These are phyloP conservation scores for Peniophora sp. DNA, from an alignment of 1,284 basidiomycete genomes.

Conservation along the genomic window DNA sequence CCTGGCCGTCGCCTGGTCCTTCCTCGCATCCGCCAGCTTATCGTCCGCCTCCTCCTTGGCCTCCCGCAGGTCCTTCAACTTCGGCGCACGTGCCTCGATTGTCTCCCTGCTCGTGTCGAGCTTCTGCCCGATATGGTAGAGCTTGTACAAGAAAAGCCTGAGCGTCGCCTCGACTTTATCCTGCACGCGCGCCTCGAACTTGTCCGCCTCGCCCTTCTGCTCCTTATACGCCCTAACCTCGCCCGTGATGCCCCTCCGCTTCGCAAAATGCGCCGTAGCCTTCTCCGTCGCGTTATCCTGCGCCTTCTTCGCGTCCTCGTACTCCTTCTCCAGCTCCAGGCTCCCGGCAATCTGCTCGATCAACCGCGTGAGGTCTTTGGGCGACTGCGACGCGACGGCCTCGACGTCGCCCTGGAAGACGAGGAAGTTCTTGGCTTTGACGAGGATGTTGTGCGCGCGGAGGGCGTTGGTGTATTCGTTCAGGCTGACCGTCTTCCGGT, in stretches of 20 bases:
- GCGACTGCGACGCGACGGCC: slow-evolving; percentile 92
- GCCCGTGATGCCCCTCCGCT: slow-evolving; percentile 85
- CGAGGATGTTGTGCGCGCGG: slow-evolving; percentile 88
- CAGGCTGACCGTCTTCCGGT: slow-evolving; percentile 73
- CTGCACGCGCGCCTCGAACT: slow-evolving; percentile 74
- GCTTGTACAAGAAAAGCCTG: slow-evolving; percentile 79
- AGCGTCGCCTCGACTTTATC: slow-evolving; percentile 82
- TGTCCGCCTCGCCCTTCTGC: slow-evolving; percentile 89
- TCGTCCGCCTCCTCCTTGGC: slow-evolving; percentile 67
- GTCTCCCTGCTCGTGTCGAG: slow-evolving; percentile 65
- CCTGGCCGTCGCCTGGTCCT: slow-evolving; percentile 76
- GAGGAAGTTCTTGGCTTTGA: slow-evolving; percentile 98
- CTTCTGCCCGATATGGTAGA: slow-evolving; percentile 84
- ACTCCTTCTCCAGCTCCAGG: slow-evolving; percentile 82
- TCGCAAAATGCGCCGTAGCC: slow-evolving; percentile 90
- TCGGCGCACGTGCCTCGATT: slow-evolving; percentile 68
- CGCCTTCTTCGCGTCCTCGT: slow-evolving; percentile 82
- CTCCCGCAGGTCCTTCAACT: slow-evolving; percentile 57
- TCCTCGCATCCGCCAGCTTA: slow-evolving; percentile 66
- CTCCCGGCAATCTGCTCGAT: slow-evolving; percentile 97
- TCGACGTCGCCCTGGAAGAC: slow-evolving; percentile 99
- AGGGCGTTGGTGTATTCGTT: slow-evolving; percentile 82
- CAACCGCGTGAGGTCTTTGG: slow-evolving; percentile 82
- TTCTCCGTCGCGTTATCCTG: slow-evolving; percentile 91
- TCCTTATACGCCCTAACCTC: slow-evolving; percentile 98